A percentile compares a stretch with the other conserved stretches of the same genome.
Evolutionary conservation across 2,329 filamentous ascomycete species (phyloP).

Genomic region (Epichloe sylvatica): DNA sequence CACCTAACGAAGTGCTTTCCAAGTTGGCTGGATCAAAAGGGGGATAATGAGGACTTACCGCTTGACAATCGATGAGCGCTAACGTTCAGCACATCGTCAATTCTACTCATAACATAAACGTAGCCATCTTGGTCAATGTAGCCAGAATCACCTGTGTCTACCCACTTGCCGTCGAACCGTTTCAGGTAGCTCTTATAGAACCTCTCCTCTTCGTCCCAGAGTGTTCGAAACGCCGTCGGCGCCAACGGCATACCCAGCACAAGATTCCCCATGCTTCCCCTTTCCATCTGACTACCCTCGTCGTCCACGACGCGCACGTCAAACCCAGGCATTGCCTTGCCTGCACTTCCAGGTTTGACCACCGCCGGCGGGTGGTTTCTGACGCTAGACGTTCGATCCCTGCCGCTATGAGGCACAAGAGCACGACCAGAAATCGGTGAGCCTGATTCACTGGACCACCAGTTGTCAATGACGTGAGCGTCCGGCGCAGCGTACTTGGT

Average conservation of each 20-base stretch:
- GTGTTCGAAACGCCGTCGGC: constrained; percentile 70
- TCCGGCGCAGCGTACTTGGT: constrained; percentile 48
- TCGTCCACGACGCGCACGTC: constrained; percentile 79
- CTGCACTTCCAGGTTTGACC: constrained; percentile 74
- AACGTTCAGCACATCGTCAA: constrained; percentile 90
- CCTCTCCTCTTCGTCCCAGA: constrained; percentile 75
- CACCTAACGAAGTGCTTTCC: too few relatives aligned
- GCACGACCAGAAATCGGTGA: constrained; percentile 45
- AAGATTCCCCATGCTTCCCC: constrained; percentile 77
- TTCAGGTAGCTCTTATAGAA: constrained; percentile 79
- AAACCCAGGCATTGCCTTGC: constrained; percentile 84
- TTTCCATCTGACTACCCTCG: constrained; percentile 54
- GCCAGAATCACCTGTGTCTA: constrained; percentile 85
- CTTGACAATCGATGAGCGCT: constrained; percentile 84
- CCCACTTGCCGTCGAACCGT: constrained; percentile 66
- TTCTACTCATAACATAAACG: constrained; percentile 49
- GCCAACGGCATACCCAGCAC: constrained; percentile 71
- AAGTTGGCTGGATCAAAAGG: too few relatives aligned
- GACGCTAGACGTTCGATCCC: constrained; percentile 31
- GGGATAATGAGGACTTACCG: constrained; percentile 33
- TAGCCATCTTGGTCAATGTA: constrained; percentile 65
- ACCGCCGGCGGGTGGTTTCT: constrained; percentile 29
- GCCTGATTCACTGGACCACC: constrained; percentile 47
- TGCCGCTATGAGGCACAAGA: constrained; percentile 43
- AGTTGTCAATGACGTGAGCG: constrained; percentile 44